These are phyloP conservation scores for Rhodotorula kratochvilovae DNA, from an alignment of 768 basidiomycete genomes.

Conservation along the genomic window DNA sequence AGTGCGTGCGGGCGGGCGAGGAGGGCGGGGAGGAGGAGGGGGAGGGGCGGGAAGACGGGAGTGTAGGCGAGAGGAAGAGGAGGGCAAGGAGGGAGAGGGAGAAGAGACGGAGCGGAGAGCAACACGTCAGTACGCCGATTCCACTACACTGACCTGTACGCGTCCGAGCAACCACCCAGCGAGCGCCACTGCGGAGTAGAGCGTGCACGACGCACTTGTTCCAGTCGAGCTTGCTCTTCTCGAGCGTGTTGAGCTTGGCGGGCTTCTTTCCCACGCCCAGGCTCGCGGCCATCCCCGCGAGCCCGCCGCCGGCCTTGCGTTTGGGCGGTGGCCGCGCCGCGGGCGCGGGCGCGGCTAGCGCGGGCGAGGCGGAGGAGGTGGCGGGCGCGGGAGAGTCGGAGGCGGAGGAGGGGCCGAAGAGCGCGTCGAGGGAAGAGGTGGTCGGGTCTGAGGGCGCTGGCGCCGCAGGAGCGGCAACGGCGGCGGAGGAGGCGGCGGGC, in stretches of 20 bases:
- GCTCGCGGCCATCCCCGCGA: slow-evolving; percentile 56
- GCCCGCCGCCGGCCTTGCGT: slow-evolving; percentile 57
- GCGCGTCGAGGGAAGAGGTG: slow-evolving; percentile 10
- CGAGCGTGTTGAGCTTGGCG: slow-evolving; percentile 75
- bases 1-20: not conserved
- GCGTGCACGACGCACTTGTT: not conserved
- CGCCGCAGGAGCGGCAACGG: no score
- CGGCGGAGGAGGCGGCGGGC: not conserved
- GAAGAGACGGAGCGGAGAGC: no score
- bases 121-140: no score
- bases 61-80: no score
- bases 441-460: not conserved
- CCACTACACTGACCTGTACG: no score
- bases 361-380: slow-evolving; percentile 32
- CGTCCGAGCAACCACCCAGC: no score
- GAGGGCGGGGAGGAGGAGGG: no score
- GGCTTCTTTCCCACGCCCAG: slow-evolving; percentile 51
- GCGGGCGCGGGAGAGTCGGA: slow-evolving; percentile 2
- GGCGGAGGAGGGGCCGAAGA: slow-evolving; percentile 19
- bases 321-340: slow-evolving; percentile 42
- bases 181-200: no score
- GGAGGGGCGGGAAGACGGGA: no score
- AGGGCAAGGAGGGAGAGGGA: not conserved
- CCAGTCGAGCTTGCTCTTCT: slow-evolving; percentile 87
- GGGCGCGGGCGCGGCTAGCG: slow-evolving; percentile 36